Base-by-base conservation (phyloP, 257 asterid species). In the Capsicum rhomboideum region DNA sequence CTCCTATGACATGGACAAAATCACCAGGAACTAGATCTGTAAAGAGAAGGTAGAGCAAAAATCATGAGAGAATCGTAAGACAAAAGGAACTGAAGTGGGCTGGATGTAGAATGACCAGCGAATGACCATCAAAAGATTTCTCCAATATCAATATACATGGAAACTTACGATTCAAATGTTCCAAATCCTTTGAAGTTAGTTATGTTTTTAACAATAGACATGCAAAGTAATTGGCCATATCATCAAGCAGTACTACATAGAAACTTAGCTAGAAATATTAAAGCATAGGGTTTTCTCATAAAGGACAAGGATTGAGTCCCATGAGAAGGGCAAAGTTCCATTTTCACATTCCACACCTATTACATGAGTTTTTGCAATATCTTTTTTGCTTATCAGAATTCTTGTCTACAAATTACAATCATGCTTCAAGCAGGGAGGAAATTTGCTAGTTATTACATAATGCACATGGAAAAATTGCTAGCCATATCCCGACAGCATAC, bases 1-100 rank as follows among this genome's bases (percentile, higher is more conserved):
- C 99, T 80, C 99, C 99, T 75, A 97, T 90, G 46, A 93, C 94
- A 86, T 95, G 97, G 85, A 93, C 82, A 79, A 97, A 93, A 34
- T 97, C 98, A 72, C 98, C 99, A 23, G 98, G 98, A 80, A 89
- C 89, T 83, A 97, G 97, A 83, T 87, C 99, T 93, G 91, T 18
- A 75, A 53, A 72, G 82, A 66, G 46, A 80, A 82, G 23, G 58
- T 44, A 46, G 29, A 74, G 80, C 40, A 23, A 74, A 71, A 69
- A 53, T 8, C 64, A 59, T 0, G 63, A 52, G 34, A 7, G 6
- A 29, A 28, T 23, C 55, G 63, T 75, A 78, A 50, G 7, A 79
- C 31, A 82, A 44, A 81, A 74, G n/a, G 50, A 3, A 63, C 42
- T 59, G 20, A 16, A 50, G n/a, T 80, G 50, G 14, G 18, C 20